Evolutionary conservation across 148 eudicot species (phyloP).

Genomic region (Persicaria tinctoria): DNA sequence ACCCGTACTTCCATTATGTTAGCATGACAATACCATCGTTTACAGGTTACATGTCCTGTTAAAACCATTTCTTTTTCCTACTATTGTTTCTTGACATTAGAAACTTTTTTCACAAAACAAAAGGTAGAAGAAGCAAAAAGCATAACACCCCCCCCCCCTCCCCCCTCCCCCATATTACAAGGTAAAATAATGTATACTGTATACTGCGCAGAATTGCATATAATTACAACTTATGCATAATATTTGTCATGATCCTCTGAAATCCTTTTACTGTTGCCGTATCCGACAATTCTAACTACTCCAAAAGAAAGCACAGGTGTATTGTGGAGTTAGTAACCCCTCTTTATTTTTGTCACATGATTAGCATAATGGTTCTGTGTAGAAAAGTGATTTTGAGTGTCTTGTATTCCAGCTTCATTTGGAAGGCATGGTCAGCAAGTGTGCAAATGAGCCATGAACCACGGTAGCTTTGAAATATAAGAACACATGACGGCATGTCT

Average conservation of each 20-base stretch:
- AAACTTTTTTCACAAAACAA: background rate
- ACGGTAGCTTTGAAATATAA: background rate
- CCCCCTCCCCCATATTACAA: background rate
- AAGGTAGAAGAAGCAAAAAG: background rate
- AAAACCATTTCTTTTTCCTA: background rate
- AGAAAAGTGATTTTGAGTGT: background rate
- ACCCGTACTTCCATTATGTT: background rate
- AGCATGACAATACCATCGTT: background rate
- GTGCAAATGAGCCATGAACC: background rate
- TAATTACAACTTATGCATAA: background rate
- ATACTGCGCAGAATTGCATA: too few species aligned
- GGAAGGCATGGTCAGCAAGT: too few species aligned
- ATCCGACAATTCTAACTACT: background rate
- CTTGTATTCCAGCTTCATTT: too few species aligned
- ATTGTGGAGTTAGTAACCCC: background rate
- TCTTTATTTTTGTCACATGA: background rate
- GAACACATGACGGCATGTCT: background rate
- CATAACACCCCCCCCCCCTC: background rate
- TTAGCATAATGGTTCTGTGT: background rate
- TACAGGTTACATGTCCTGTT: background rate
- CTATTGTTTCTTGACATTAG: background rate
- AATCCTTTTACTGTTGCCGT: background rate
- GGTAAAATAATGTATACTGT: background rate
- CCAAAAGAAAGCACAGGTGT: background rate
- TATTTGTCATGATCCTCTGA: background rate